phyloP scores from a whole-genome alignment of 371 early-diverging fungal genomes.

The Rhizopus sp. region DNA sequence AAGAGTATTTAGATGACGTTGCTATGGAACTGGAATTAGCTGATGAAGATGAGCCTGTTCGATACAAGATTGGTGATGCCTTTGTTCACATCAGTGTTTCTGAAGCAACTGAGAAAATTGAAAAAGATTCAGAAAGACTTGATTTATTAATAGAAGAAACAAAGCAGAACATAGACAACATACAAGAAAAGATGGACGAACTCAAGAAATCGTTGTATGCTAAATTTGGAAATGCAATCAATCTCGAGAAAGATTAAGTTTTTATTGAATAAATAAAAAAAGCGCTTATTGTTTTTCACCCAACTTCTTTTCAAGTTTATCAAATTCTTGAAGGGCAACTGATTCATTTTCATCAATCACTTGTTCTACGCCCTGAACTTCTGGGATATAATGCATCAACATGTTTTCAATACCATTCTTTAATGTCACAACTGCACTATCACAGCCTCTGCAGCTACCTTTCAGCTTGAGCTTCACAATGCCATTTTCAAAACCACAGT shows the following conservation, averaged over 20 bases:
- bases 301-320: constrained; percentile 46
- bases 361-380: constrained; percentile 93
- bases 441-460: constrained; percentile 96
- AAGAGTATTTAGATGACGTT: constrained; percentile 93
- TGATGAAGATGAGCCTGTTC: constrained; percentile 87
- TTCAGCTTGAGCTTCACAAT: constrained; percentile 89
- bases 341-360: constrained; percentile 60
- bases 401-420: constrained; percentile 99
- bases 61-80: constrained; percentile 89
- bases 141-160: constrained; percentile 62
- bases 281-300: constrained; percentile 32
- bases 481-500: constrained; percentile 85
- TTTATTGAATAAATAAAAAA: neutral
- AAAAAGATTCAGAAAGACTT: constrained; percentile 61
- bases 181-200: constrained; percentile 76
- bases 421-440: constrained; percentile 83
- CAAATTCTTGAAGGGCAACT: constrained; percentile 51
- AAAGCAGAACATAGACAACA: constrained; percentile 68
- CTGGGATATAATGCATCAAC: constrained; percentile 98
- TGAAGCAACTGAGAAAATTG: constrained; percentile 73
- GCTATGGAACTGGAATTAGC: constrained; percentile 87
- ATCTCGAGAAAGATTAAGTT: constrained; percentile 81
- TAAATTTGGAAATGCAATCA: constrained; percentile 93
- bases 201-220: constrained; percentile 87
- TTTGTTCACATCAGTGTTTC: constrained; percentile 78